Evolutionary conservation across 73 alveolate genomes (phyloP).

Genomic region (Paramecium pentaurelia): DNA sequence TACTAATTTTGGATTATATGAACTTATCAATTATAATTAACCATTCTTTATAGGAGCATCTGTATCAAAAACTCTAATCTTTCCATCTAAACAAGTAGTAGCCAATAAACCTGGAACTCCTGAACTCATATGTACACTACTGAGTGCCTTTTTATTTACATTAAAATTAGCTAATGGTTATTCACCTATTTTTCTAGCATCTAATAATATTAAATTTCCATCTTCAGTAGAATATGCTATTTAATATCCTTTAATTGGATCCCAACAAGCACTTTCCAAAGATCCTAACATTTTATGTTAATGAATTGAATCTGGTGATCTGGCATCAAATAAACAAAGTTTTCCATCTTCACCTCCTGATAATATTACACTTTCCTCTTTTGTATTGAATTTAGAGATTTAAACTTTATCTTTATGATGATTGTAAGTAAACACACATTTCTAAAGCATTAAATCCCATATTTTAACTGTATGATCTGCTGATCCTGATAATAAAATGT

Average conservation of each 20-base stretch:
- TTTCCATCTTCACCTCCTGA: constrained; percentile 91
- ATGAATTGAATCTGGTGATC: constrained; percentile 70
- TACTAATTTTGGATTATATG: constrained; percentile 48
- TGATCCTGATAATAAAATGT: constrained; percentile 92
- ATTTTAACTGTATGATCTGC: constrained; percentile 93
- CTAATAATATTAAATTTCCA: constrained; percentile 89
- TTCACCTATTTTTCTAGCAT: constrained; percentile 76
- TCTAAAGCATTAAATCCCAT: constrained; percentile 88
- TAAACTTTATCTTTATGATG: constrained; percentile 93
- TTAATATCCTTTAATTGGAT: constrained; percentile 76
- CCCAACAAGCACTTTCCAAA: constrained; percentile 94
- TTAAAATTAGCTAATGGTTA: constrained; percentile 73
- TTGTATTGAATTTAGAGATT: constrained; percentile 86
- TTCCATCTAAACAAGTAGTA: constrained; percentile 90
- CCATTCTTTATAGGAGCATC: neutral
- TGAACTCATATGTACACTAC: constrained; percentile 83
- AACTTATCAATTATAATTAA: constrained; percentile 1
- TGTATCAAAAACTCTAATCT: constrained; percentile 84
- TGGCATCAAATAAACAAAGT: constrained; percentile 82
- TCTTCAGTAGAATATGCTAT: constrained; percentile 89
- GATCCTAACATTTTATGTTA: constrained; percentile 57
- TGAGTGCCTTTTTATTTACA: constrained; percentile 85
- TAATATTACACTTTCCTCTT: constrained; percentile 79
- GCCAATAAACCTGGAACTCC: constrained; percentile 79
- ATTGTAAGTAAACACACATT: constrained; percentile 70